Evolutionary conservation across 2,329 filamentous ascomycete species (phyloP), one percentile per base, ranked within the genome.

Genomic region (Elsinoe perseae): DNA sequence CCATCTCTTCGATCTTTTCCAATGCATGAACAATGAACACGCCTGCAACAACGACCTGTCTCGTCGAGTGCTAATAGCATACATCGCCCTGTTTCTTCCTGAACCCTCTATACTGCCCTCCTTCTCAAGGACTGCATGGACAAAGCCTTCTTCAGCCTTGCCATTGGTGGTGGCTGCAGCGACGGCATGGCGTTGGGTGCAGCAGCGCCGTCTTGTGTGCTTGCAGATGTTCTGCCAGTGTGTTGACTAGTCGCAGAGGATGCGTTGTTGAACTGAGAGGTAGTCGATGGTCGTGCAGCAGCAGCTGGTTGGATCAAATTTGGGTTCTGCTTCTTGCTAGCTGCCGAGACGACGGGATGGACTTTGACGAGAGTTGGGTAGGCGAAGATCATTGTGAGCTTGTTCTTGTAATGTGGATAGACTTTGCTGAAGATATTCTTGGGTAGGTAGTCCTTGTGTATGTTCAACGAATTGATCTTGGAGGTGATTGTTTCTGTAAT

Each of bases 371-470:
- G 48, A 10, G 28, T 16, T n/a, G 48, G 48, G 20, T 18, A 23
- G 28, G 48, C 48, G 48, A 52, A 36, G 48, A 52, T 21, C 40
- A 44, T 44, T 18, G 12, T 36, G 32, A 36, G 10, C 32, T 36
- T 36, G 32, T 36, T 14, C n/a, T 36, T 44, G 4, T 44, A 12
- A 23, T 44, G 8, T 21, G 20, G 38, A 23, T 10, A 14, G 16
- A 23, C 5, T 16, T 6, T 23, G 40, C n/a, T 14, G 38, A 8
- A 25, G 40, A n/a, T 23, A 21, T 21, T 25, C 9, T 25, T 18
- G 9, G 12, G n/a, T 18, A 25, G 18, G 1, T 44, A 9, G 20
- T 23, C 20, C 12, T 20, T 23, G 10, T 10, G 20, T 23, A 25
- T 25, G 9, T 25, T 25, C 12, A 21, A 2, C 2, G 40, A n/a